These are phyloP conservation scores for Fusarium tupiense DNA, from an alignment of 2,329 filamentous ascomycete species.

Conservation along the genomic window DNA sequence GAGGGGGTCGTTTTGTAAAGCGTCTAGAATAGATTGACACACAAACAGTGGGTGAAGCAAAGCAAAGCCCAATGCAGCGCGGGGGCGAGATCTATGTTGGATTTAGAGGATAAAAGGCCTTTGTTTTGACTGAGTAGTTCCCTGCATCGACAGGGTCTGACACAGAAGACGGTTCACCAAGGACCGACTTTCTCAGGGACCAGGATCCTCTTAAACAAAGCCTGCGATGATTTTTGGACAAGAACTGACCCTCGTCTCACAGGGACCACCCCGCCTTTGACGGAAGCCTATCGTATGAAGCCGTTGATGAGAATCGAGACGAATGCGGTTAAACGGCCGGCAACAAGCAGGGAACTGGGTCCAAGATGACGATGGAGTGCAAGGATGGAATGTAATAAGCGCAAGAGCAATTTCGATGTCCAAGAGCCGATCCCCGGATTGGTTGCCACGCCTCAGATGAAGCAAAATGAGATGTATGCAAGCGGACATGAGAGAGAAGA, in stretches of 20 bases:
- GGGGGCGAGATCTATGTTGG: conserved; percentile 33
- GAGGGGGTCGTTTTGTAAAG: conserved; percentile 21
- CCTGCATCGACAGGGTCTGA: conserved; percentile 43
- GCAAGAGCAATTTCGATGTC: conserved; percentile 35
- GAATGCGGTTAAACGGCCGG: conserved; percentile 41
- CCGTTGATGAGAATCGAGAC: conserved; percentile 35
- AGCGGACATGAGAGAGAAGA: neutral
- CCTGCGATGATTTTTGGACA: conserved; percentile 24
- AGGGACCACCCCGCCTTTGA: conserved; percentile 42
- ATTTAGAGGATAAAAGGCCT: conserved; percentile 29
- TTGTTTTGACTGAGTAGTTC: conserved; percentile 34
- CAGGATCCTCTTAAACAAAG: conserved; percentile 32
- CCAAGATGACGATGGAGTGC: conserved; percentile 34
- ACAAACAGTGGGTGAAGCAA: conserved; percentile 18
- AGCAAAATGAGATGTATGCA: conserved; percentile 16
- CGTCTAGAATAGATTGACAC: conserved; percentile 36
- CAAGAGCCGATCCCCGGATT: conserved; percentile 35
- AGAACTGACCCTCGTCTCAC: conserved; percentile 39
- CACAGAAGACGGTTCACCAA: conserved; percentile 42
- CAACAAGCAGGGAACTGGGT: conserved; percentile 38
- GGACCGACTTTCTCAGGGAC: conserved; percentile 30
- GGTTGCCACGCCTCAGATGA: conserved; percentile 19
- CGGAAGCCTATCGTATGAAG: conserved; percentile 37
- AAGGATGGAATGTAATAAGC: conserved; percentile 37
- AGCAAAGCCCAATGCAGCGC: conserved; percentile 12